Percentiles rank a stretch among this genome's conserved stretches.
These are phyloP conservation scores for Russula sp. DNA, from an alignment of 768 basidiomycete species.

Conservation along the genomic window DNA sequence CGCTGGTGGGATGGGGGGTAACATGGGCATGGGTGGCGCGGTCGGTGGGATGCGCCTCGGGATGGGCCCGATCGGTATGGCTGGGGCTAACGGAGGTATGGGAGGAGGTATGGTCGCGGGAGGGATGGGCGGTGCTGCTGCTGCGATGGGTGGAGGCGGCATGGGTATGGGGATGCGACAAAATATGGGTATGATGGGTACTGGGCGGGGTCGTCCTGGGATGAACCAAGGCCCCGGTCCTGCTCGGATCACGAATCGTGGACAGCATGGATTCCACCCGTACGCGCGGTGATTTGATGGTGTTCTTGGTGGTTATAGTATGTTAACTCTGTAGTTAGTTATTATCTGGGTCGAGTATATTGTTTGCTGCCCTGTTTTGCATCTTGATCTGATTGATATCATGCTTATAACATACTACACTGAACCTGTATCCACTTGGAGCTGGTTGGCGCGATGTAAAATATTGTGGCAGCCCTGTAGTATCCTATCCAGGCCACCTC, in stretches of 20 bases:
- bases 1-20: too few species aligned
- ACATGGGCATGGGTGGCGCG: slow-evolving; percentile 28
- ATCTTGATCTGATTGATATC: slow-evolving; percentile 8
- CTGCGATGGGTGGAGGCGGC: slow-evolving; percentile 26
- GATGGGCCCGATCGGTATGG: too few species aligned
- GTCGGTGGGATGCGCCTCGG: slow-evolving; percentile 12
- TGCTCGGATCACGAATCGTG: slow-evolving; percentile 52
- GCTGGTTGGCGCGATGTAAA: too few species aligned
- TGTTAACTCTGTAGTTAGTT: not conserved
- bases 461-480: too few species aligned
- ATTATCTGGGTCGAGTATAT: slow-evolving; percentile 4
- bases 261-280: slow-evolving; percentile 79
- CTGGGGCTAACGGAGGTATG: too few species aligned
- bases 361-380: not conserved
- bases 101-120: too few species aligned
- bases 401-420: slow-evolving; percentile 7
- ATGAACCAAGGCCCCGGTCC: slow-evolving; percentile 43
- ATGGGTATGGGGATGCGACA: slow-evolving; percentile 35
- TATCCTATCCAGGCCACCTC: too few species aligned
- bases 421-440: too few species aligned
- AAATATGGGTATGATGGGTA: slow-evolving; percentile 31
- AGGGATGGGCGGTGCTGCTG: slow-evolving; percentile 26
- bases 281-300: slow-evolving; percentile 53
- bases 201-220: slow-evolving; percentile 58
- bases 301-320: not conserved